Evolutionary conservation across 83 land plant genomes (phyloP).

Genomic region (Isoetes engelmannii): DNA sequence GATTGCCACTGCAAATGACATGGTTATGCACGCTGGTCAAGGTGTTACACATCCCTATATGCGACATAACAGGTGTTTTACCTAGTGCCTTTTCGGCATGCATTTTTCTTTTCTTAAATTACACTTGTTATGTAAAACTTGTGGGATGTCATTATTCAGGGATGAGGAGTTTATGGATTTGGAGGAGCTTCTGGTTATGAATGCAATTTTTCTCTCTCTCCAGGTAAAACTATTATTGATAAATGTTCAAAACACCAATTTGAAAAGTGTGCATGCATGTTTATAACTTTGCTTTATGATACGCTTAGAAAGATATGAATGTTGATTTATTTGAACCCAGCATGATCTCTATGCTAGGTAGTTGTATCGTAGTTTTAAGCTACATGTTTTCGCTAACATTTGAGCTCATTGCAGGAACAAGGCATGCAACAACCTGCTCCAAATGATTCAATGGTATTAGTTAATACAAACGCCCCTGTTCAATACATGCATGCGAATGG

Average conservation of each 20-base stretch:
- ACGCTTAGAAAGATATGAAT: background rate
- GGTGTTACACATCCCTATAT: too few relatives aligned
- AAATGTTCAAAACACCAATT: too few relatives aligned
- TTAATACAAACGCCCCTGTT: too few relatives aligned
- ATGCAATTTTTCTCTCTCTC: slow-evolving; percentile 92
- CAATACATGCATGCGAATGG: too few relatives aligned
- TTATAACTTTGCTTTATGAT: background rate
- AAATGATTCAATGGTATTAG: too few relatives aligned
- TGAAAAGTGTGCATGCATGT: background rate
- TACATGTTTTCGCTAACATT: background rate
- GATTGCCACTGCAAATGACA: too few relatives aligned
- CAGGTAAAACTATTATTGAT: slow-evolving; percentile 41
- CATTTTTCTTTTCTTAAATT: too few relatives aligned
- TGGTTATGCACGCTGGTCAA: too few relatives aligned
- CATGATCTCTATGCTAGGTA: background rate
- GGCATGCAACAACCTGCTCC: slow-evolving; percentile 11
- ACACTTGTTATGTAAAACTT: background rate
- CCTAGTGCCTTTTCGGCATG: background rate
- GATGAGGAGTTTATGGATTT: slow-evolving; percentile 75
- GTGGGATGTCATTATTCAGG: background rate
- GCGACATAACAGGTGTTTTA: slow-evolving; percentile 1
- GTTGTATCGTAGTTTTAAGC: background rate
- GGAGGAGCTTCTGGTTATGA: slow-evolving; percentile 96
- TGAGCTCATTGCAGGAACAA: slow-evolving; percentile 23
- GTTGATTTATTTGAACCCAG: background rate